A percentile compares a stretch with the other conserved stretches of the same genome.
Conservation (phyloP, 1,284 basidiomycete genomes). For the Flammula alnicola region DNA sequence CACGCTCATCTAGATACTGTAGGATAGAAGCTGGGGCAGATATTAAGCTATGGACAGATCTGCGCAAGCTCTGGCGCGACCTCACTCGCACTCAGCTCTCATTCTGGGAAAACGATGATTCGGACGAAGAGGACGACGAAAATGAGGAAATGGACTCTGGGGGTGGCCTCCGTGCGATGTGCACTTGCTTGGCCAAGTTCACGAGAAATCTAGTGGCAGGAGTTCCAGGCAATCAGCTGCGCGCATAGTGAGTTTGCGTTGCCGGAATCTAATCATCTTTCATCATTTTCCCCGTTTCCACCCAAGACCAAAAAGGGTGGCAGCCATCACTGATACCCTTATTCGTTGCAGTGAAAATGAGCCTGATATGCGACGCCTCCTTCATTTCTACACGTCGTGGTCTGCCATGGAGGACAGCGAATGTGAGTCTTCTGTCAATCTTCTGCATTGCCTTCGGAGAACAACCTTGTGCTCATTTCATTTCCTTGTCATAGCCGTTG, state of each 20-base stretch:
- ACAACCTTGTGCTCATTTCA: conserved; percentile 3
- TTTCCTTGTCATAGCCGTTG: conserved; percentile 47
- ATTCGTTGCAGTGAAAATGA: conserved; percentile 66
- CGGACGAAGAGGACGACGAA: conserved; percentile 41
- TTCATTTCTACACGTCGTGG: conserved; percentile 77
- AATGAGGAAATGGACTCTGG: conserved; percentile 25
- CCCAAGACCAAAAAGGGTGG: conserved; percentile 8
- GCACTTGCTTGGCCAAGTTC: conserved; percentile 58
- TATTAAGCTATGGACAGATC: conserved; percentile 56
- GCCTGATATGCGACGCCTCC: conserved; percentile 57
- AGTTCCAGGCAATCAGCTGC: conserved; percentile 64
- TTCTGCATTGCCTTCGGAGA: background rate
- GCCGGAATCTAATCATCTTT: conserved; percentile 13
- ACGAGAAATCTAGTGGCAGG: conserved; percentile 79
- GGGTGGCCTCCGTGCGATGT: conserved; percentile 17
- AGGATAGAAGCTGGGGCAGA: conserved; percentile 53
- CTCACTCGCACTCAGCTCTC: conserved; percentile 48
- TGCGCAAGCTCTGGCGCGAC: conserved; percentile 59
- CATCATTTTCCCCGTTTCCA: conserved; percentile 10
- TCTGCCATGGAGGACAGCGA: conserved; percentile 55
- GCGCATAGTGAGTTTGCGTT: conserved; percentile 67
- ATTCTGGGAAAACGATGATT: conserved; percentile 51
- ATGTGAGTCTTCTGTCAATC: conserved; percentile 45
- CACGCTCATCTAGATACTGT: conserved; percentile 3
- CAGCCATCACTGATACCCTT: conserved; percentile 12